These are phyloP conservation scores for Monosporascus cannonballus DNA, from an alignment of 2,329 filamentous ascomycete genomes.

Conservation along the genomic window DNA sequence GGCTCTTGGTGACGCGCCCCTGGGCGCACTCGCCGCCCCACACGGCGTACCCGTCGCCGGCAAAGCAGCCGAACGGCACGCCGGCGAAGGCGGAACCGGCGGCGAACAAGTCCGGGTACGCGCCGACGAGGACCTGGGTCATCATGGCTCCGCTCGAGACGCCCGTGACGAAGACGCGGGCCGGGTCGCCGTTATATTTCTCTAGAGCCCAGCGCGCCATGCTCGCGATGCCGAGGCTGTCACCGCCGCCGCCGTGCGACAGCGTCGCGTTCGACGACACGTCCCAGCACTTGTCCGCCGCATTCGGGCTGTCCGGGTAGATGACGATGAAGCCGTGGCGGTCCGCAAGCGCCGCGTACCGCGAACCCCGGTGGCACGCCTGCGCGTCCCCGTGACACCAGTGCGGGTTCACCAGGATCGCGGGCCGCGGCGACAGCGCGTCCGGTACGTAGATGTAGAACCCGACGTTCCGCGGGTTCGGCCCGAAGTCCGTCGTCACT, in stretches of 20 bases:
- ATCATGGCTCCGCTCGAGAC: constrained; percentile 28
- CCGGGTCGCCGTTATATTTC: constrained; percentile 26
- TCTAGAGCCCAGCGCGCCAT: constrained; percentile 30
- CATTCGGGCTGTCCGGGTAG: constrained; percentile 26
- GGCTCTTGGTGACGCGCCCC: constrained; percentile 35
- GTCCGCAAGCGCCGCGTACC: constrained; percentile 48
- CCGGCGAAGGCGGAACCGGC: constrained; percentile 39
- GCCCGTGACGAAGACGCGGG: constrained; percentile 26
- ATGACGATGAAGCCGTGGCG: constrained; percentile 33
- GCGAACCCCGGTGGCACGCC: constrained; percentile 41
- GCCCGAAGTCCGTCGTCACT: constrained; percentile 27
- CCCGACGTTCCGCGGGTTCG: constrained; percentile 43
- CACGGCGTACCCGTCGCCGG: constrained; percentile 30
- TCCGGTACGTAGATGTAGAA: constrained; percentile 49
- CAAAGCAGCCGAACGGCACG: constrained; percentile 47
- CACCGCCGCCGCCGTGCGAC: constrained; percentile 29
- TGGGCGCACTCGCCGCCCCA: constrained; percentile 49
- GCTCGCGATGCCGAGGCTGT: constrained; percentile 32
- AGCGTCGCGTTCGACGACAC: constrained; percentile 38
- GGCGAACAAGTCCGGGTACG: constrained; percentile 42
- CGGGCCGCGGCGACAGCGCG: constrained; percentile 34
- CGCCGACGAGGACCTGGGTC: constrained; percentile 34
- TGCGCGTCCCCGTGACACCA: constrained; percentile 51
- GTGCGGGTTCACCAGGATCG: constrained; percentile 49
- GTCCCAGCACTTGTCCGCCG: constrained; percentile 50